Evolutionary conservation across 495 filamentous ascomycete genomes (phyloP), one percentile per base, ranked within the genome.

Genomic region (Apodospora peruviana): DNA sequence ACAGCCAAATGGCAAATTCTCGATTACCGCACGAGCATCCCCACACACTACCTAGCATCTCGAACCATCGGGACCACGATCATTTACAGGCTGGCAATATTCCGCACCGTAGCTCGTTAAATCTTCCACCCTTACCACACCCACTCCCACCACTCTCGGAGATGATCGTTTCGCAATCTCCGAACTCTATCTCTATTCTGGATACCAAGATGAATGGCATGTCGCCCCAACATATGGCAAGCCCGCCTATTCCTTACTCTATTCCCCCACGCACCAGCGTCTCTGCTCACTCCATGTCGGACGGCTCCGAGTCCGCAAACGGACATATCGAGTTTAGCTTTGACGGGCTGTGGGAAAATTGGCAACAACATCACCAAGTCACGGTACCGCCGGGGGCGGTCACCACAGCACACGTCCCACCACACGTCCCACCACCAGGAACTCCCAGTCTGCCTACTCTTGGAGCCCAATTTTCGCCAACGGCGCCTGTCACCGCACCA

Each of bases 311-410:
- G 8, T 48, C 52, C 14, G 47, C 48, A 17, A 56, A 62, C 9
- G 53, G 59, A 11, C 75, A 78, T 25, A 65, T 71, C 16, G 71
- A 75, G 42, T 74, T 81, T 43, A 73, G 81, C 35, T 78, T 83
- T 35, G 76, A 80, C 49, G 65, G 61, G n/a, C 52, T 82, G 37
- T 82, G 77, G 79, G 64, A 70, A 38, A 60, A 56, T 48, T 76
- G 68, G 65, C n/a, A n/a, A n/a, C n/a, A n/a, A n/a, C n/a, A n/a
- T n/a, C n/a, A n/a, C n/a, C n/a, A n/a, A n/a, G n/a, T n/a, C n/a
- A n/a, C n/a, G n/a, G n/a, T n/a, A n/a, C n/a, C n/a, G n/a, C n/a
- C n/a, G n/a, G n/a, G n/a, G n/a, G n/a, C n/a, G n/a, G n/a, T n/a
- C n/a, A n/a, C n/a, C n/a, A n/a, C n/a, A n/a, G n/a, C n/a, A n/a